A percentile compares a stretch with the other conserved stretches of the same genome.
Evolutionary conservation across 495 filamentous ascomycete genomes (phyloP).

Genomic region (Neurospora sp.): DNA sequence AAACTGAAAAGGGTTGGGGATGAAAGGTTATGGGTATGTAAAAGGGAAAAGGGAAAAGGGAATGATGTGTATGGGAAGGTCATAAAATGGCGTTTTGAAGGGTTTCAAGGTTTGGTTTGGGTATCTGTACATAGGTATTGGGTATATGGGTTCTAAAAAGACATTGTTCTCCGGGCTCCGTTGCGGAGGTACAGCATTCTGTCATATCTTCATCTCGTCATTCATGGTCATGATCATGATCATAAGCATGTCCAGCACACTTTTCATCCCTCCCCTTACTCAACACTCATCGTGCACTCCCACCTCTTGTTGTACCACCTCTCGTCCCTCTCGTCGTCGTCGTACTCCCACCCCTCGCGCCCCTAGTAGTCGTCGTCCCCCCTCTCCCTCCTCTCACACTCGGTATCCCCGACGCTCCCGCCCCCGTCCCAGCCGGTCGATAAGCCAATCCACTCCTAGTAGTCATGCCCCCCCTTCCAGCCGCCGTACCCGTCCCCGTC

Average conservation of each 20-base stretch:
- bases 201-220: not conserved
- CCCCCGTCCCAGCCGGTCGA: not conserved
- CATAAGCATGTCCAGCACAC: not conserved
- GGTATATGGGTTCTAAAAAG: not conserved
- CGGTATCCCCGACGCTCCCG: not conserved
- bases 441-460: not conserved
- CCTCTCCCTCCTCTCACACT: constrained; percentile 17
- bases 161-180: not conserved
- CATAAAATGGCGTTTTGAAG: not conserved
- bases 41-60: not conserved
- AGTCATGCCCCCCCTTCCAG: not conserved
- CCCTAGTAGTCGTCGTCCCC: constrained; percentile 7
- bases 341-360: constrained; percentile 10
- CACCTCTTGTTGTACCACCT: not conserved
- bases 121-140: constrained; percentile 2
- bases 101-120: not conserved
- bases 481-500: not conserved
- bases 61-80: not conserved
- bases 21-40: not conserved
- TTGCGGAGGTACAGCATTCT: not conserved
- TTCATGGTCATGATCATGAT: not conserved
- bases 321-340: constrained; percentile 4
- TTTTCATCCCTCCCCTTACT: not conserved
- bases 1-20: too few species aligned
- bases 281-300: not conserved